A percentile compares a stretch with the other conserved stretches of the same genome.
Conservation (phyloP, 164 flowering plant species). For the Kalanchoe fedtschenkoi region DNA sequence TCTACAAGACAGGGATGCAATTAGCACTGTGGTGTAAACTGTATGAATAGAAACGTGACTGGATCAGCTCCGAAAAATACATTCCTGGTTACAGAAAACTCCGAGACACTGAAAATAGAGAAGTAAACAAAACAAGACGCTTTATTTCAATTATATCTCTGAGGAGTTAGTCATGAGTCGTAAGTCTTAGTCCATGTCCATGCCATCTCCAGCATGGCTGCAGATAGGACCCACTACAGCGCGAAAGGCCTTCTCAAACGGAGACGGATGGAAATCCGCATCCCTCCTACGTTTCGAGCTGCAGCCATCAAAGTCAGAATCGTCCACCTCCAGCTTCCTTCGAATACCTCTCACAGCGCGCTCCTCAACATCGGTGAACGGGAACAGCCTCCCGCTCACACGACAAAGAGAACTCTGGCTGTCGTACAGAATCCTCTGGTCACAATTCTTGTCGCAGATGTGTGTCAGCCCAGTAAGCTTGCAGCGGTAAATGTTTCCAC, state of each 20-base stretch:
- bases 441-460: slow-evolving; percentile 2
- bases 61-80: too few relatives aligned
- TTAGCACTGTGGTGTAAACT: too few relatives aligned
- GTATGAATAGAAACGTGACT: too few relatives aligned
- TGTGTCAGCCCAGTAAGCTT: neutral
- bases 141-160: too few relatives aligned
- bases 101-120: too few relatives aligned
- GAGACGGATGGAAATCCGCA: neutral
- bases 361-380: neutral
- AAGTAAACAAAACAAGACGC: too few relatives aligned
- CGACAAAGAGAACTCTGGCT: neutral
- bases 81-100: too few relatives aligned
- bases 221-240: neutral
- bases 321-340: slow-evolving; percentile 5
- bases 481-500: slow-evolving; percentile 3
- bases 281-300: neutral
- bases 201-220: neutral
- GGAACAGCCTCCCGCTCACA: neutral
- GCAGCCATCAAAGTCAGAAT: neutral
- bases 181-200: neutral
- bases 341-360: neutral
- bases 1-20: too few relatives aligned
- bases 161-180: neutral
- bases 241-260: neutral
- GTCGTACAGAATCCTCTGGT: neutral